A percentile compares a stretch with the other conserved stretches of the same genome.
These are phyloP conservation scores for Inonotus obliquus DNA, from an alignment of 1,284 basidiomycete species.

Conservation along the genomic window DNA sequence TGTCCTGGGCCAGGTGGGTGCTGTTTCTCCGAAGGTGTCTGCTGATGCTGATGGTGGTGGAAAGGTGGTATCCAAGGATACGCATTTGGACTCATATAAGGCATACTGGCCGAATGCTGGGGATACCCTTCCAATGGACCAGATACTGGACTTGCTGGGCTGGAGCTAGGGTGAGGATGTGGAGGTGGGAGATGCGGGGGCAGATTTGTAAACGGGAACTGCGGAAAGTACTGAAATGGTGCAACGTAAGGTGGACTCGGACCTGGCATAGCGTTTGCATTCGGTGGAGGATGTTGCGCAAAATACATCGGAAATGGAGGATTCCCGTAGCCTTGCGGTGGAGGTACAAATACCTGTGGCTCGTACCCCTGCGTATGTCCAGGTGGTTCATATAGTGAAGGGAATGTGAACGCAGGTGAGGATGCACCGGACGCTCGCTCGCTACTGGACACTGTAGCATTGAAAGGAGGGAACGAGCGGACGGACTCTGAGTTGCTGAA, in stretches of 20 bases:
- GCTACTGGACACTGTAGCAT: constrained; percentile 49
- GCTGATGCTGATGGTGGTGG: constrained; percentile 13
- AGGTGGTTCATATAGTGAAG: constrained; percentile 62
- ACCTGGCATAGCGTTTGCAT: constrained; percentile 27
- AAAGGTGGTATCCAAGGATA: constrained; percentile 33
- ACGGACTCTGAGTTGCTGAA: constrained; percentile 48
- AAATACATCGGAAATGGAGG: constrained; percentile 29
- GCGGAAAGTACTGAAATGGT: constrained; percentile 35
- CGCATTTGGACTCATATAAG: constrained; percentile 25
- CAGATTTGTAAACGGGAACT: constrained; percentile 32
- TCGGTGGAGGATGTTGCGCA: constrained; percentile 26
- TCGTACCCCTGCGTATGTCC: constrained; percentile 45
- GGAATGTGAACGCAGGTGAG: constrained; percentile 66
- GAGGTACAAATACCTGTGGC: constrained; percentile 34
- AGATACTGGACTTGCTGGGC: constrained; percentile 30
- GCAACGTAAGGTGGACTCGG: constrained; percentile 32
- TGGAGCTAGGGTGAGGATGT: constrained; percentile 28
- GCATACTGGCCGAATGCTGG: constrained; percentile 27
- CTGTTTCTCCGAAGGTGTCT: background rate
- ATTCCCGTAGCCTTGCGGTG: constrained; percentile 27
- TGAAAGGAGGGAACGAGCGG: constrained; percentile 48
- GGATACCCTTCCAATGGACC: constrained; percentile 31
- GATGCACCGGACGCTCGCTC: constrained; percentile 66
- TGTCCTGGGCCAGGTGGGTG: background rate
- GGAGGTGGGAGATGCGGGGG: constrained; percentile 20